phyloP scores from a whole-genome alignment of 2,329 filamentous ascomycete species.

The Fusarium sp. region DNA sequence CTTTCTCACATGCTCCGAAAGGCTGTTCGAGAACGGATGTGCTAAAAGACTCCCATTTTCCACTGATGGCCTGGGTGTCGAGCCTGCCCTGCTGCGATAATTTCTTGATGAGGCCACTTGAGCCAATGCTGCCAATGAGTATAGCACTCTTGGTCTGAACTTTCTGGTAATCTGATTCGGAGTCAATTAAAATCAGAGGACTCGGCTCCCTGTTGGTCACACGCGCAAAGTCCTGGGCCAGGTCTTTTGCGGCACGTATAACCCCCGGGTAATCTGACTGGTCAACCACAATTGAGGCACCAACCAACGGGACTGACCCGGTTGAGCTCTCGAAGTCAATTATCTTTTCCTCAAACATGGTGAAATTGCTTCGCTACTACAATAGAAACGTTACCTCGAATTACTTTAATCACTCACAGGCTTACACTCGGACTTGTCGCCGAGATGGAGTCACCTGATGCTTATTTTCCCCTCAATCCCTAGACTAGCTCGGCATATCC shows the following conservation, averaged over 20 bases:
- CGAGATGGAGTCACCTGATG: conserved; percentile 8
- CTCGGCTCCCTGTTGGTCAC: conserved; percentile 9
- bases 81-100: not conserved
- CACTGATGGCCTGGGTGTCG: not conserved
- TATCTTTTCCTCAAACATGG: conserved; percentile 33
- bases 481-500: conserved; percentile 11
- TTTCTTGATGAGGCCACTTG: conserved; percentile 3
- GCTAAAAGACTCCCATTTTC: conserved; percentile 35
- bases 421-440: not conserved
- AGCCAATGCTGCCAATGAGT: conserved; percentile 11
- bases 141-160: not conserved
- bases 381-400: accelerated
- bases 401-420: not conserved
- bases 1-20: not conserved
- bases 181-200: not conserved
- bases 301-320: conserved; percentile 15
- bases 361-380: accelerated
- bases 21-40: not conserved
- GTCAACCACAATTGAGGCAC: conserved; percentile 27
- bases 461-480: conserved; percentile 8
- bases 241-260: conserved; percentile 27
- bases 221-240: conserved; percentile 26
- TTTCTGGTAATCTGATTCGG: not conserved
- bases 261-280: conserved; percentile 26
- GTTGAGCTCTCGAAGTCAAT: conserved; percentile 5